These are phyloP conservation scores for Monocercomonoides exilis DNA, from an alignment of 78 protist species.

Conservation along the genomic window DNA sequence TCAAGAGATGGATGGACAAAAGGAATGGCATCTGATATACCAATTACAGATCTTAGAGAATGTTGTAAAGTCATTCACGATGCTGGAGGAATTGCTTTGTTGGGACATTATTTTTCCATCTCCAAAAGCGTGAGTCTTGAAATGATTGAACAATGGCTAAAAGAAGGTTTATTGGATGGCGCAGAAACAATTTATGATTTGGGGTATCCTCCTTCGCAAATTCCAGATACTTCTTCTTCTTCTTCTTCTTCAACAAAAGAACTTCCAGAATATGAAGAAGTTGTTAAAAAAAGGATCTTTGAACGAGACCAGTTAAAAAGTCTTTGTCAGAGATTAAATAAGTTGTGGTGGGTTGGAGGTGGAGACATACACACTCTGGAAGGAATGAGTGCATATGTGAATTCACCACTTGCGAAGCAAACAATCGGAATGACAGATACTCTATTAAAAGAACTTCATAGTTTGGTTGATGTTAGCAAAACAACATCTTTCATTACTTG, in stretches of 20 bases:
- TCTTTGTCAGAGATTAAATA: not conserved
- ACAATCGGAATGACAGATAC: not conserved
- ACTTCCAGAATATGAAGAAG: not conserved
- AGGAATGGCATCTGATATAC: not conserved
- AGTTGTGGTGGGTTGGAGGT: not conserved
- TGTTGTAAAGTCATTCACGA: not conserved
- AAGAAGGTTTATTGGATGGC: not conserved
- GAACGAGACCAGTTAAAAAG: not conserved
- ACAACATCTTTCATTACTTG: no score
- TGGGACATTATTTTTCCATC: not conserved
- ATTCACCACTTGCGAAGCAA: not conserved
- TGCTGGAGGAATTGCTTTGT: conserved; percentile 15
- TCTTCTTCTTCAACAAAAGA: no score
- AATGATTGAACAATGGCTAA: not conserved
- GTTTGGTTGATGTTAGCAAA: no score
- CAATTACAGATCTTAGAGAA: not conserved
- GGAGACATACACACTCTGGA: conserved; percentile 1
- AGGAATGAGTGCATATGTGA: not conserved
- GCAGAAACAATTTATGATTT: not conserved
- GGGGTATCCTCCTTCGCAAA: not conserved
- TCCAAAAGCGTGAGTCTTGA: not conserved
- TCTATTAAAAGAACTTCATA: no score
- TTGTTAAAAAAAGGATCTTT: not conserved
- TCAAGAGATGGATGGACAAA: not conserved
- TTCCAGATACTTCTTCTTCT: not conserved